Percentiles rank a stretch among this genome's conserved stretches.
These are phyloP conservation scores for Meyerozyma elateridarum DNA, from an alignment of 1,139 yeast genomes.

Conservation along the genomic window DNA sequence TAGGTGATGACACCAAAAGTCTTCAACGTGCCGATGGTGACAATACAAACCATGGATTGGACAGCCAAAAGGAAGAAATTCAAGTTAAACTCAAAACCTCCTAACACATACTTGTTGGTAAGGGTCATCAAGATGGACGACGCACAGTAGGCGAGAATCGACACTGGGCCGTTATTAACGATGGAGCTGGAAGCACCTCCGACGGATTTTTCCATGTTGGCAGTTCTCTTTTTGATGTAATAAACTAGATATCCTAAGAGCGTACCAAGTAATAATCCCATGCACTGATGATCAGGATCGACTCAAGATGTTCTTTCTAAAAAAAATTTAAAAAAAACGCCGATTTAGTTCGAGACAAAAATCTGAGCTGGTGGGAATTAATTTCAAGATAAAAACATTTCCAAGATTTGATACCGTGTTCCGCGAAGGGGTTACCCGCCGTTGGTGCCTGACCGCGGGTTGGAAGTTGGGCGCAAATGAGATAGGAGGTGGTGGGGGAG, in stretches of 20 bases:
- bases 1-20: slow-evolving; percentile 72
- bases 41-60: slow-evolving; percentile 78
- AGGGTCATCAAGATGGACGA: slow-evolving; percentile 98
- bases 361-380: too few relatives aligned
- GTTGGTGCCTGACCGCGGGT: slow-evolving; percentile 3
- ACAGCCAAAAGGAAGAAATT: slow-evolving; percentile 82
- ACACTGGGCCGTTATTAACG: slow-evolving; percentile 80
- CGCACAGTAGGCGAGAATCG: slow-evolving; percentile 81
- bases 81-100: slow-evolving; percentile 79
- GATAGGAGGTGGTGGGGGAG: too few relatives aligned
- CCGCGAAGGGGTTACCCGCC: slow-evolving; percentile 3
- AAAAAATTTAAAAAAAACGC: not conserved
- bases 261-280: slow-evolving; percentile 43
- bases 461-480: too few relatives aligned
- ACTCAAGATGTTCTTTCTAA: too few relatives aligned
- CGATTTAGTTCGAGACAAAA: not conserved
- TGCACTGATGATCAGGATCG: slow-evolving; percentile 19
- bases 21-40: slow-evolving; percentile 68
- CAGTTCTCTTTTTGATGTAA: slow-evolving; percentile 18
- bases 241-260: slow-evolving; percentile 34
- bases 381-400: slow-evolving; percentile 1
- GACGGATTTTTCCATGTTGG: slow-evolving; percentile 30
- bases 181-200: slow-evolving; percentile 32
- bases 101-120: slow-evolving; percentile 89
- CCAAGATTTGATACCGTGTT: slow-evolving; percentile 1